Conservation (phyloP, 129 eudicot species). For the Flaveria brownii region DNA sequence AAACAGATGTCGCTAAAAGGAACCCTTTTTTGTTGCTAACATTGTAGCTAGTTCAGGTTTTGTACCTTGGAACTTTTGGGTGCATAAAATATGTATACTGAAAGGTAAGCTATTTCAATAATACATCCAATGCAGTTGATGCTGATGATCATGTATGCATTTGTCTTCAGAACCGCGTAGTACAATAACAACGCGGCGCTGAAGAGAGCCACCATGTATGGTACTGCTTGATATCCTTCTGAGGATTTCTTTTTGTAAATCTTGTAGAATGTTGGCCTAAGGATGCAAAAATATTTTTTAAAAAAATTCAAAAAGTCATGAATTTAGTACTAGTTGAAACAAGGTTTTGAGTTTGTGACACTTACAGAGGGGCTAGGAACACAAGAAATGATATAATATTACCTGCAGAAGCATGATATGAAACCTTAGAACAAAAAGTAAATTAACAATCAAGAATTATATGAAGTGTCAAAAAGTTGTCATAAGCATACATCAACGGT, state of each 20-base stretch:
- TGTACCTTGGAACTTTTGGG: slow-evolving; percentile 50
- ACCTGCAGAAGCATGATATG: slow-evolving; percentile 32
- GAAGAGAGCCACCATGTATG: slow-evolving; percentile 54
- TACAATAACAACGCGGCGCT: slow-evolving; percentile 53
- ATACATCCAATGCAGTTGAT: slow-evolving; percentile 56
- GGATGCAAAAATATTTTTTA: background rate
- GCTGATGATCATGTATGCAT: slow-evolving; percentile 53
- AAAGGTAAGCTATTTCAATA: slow-evolving; percentile 44
- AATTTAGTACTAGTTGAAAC: background rate
- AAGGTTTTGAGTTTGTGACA: background rate
- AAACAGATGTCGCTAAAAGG: background rate
- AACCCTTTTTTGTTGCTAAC: background rate
- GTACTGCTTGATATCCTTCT: slow-evolving; percentile 55
- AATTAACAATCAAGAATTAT: background rate
- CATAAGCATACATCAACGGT: too few species aligned
- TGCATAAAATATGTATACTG: slow-evolving; percentile 46
- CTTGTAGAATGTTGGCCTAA: slow-evolving; percentile 59
- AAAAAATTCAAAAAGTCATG: too few species aligned
- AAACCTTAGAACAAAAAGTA: background rate
- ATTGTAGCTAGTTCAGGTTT: background rate
- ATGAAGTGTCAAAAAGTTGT: too few species aligned
- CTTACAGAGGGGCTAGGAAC: slow-evolving; percentile 59
- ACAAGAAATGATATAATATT: slow-evolving; percentile 54
- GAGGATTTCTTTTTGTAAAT: slow-evolving; percentile 53
- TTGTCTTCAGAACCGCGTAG: slow-evolving; percentile 53